Evolutionary conservation across 345 rosid genomes (phyloP), one percentile per base, ranked within the genome.

Genomic region (Arabidopsis arenosa): DNA sequence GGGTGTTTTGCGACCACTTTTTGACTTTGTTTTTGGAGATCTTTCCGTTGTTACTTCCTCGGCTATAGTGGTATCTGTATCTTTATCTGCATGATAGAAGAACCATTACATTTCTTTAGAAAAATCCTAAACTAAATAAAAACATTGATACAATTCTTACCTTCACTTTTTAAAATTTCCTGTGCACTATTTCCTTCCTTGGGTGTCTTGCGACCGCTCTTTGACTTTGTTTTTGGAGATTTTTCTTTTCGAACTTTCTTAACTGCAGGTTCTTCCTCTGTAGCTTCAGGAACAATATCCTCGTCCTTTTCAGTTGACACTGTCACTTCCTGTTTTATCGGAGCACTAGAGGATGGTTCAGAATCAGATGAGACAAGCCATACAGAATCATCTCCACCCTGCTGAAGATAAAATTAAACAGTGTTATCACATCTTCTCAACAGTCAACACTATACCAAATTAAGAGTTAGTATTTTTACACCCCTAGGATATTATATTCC

Each of bases 321-420:
- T 47, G 61, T 68, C 15, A 63, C 44, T 72, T 74, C 41, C 47
- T 59, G 79, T 44, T 41, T 72, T 68, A 5, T 17, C 11, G 61
- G 68, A 63, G 64, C 66, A 82, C 67, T 71, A 47, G 81, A 86
- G 76, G 75, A 77, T 63, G 88, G 82, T 81, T 94, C 99, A 33
- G 96, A 86, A 84, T 89, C 99, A 45, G 93, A 92, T 64, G 97
- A 88, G 57, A 89, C 41, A 47, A 80, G 58, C 83, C 21, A 88
- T 45, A 87, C 62, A 61, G 82, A 77, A 84, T 57, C 79, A 60
- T 81, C 33, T 67, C 43, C 66, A 36, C 35, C 81, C 78, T 79
- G 78, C 14, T 14, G 17, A 48, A 65, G 39, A 49, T 11, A 60
- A 40, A 9, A 57, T 40, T 9, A 76, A n/a, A 45, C 58, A 58